These are phyloP conservation scores for Arabidopsis suecica DNA, from an alignment of 345 rosid genomes.

Conservation along the genomic window DNA sequence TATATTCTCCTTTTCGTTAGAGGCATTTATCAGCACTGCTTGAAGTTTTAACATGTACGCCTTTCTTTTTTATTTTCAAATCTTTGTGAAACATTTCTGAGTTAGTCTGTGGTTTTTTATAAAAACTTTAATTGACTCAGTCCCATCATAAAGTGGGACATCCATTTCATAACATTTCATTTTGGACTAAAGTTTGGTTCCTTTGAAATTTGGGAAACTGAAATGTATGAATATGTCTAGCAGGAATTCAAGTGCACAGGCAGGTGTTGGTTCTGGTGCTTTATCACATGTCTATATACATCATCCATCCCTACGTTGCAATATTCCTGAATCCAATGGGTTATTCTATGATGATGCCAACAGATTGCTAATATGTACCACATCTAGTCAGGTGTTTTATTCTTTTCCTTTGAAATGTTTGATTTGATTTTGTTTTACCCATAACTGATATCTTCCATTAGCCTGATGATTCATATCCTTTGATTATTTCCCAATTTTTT, in stretches of 20 bases:
- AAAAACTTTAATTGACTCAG: background rate
- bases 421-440: constrained; percentile 7
- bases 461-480: constrained; percentile 23
- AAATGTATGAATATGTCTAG: constrained; percentile 52
- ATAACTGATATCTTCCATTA: background rate
- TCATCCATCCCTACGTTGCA: constrained; percentile 71
- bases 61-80: background rate
- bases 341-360: constrained; percentile 92
- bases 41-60: constrained; percentile 33
- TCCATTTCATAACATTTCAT: constrained; percentile 1
- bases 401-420: constrained; percentile 27
- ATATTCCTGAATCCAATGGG: constrained; percentile 70
- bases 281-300: constrained; percentile 85
- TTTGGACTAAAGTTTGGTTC: constrained; percentile 22
- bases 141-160: background rate
- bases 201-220: constrained; percentile 31
- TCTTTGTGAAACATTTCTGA: background rate
- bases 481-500: constrained; percentile 15
- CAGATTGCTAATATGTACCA: constrained; percentile 67
- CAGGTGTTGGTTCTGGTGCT: constrained; percentile 64
- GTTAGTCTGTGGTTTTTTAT: background rate
- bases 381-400: constrained; percentile 64
- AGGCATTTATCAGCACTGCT: constrained; percentile 10
- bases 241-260: constrained; percentile 74
- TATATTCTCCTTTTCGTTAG: constrained; percentile 15